Evolutionary conservation across 129 eudicot species (phyloP).

Genomic region (Artemisia annua): DNA sequence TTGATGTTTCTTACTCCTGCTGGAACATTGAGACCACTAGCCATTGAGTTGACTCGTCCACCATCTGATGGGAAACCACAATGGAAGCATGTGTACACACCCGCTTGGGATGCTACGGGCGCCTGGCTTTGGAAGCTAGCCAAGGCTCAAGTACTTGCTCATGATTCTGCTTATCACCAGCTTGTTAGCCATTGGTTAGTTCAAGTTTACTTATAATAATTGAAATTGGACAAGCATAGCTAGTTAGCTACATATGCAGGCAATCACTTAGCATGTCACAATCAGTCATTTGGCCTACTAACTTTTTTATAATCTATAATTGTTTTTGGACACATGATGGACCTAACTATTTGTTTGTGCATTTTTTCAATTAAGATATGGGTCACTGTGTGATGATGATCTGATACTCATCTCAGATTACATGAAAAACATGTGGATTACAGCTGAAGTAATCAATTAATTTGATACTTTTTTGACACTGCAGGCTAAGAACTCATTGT

Average conservation of each 20-base stretch:
- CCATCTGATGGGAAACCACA: constrained; percentile 56
- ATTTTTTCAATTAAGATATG: background rate
- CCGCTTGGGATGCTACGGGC: constrained; percentile 53
- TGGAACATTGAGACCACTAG: constrained; percentile 59
- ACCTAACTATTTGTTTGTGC: background rate
- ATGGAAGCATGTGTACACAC: constrained; percentile 65
- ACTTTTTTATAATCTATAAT: too few species aligned
- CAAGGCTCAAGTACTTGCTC: constrained; percentile 78
- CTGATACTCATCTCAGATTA: too few species aligned
- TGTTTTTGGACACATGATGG: too few species aligned
- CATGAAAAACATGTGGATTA: too few species aligned
- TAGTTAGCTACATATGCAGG: too few species aligned
- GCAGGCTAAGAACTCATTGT: constrained; percentile 87
- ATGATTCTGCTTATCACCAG: constrained; percentile 76
- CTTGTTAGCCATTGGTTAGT: constrained; percentile 75
- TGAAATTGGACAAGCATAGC: too few species aligned
- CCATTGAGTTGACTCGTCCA: constrained; percentile 82
- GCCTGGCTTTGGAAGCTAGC: constrained; percentile 85
- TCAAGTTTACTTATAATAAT: background rate
- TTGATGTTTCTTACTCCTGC: constrained; percentile 55
- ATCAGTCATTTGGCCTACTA: too few species aligned
- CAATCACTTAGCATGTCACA: too few species aligned
- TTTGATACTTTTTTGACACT: background rate
- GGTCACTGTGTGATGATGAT: background rate
- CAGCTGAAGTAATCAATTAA: background rate